These are phyloP conservation scores for Cornus controversa DNA, from an alignment of 148 eudicot genomes.

Conservation along the genomic window DNA sequence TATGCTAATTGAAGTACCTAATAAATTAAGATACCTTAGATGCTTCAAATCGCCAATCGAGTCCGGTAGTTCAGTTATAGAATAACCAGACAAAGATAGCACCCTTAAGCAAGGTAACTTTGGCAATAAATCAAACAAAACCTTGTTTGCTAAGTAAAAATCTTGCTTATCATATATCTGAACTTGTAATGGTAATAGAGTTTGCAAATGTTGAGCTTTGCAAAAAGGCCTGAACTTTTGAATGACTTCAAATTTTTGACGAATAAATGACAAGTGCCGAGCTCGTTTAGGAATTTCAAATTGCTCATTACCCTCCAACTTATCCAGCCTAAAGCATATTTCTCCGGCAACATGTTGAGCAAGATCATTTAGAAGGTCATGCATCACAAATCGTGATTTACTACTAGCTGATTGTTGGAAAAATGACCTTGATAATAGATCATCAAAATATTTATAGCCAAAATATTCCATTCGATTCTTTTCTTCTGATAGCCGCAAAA, in stretches of 20 bases:
- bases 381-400: neutral
- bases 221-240: neutral
- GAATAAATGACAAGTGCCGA: neutral
- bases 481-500: neutral
- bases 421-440: neutral
- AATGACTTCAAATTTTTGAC: neutral
- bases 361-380: neutral
- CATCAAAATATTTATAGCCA: neutral
- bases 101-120: neutral
- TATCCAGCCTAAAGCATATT: too few relatives aligned
- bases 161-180: too few relatives aligned
- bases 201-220: neutral
- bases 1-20: neutral
- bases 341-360: neutral
- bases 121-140: too few relatives aligned
- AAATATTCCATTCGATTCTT: neutral
- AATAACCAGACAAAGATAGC: neutral
- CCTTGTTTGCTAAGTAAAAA: too few relatives aligned
- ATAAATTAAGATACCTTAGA: constrained; percentile 16
- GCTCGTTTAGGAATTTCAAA: neutral
- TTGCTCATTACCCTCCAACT: neutral
- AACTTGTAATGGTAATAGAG: too few relatives aligned
- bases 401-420: neutral
- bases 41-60: constrained; percentile 15
- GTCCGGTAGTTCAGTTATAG: neutral